Conservation (phyloP, 1,284 basidiomycete species). For the Pascua sp. region DNA sequence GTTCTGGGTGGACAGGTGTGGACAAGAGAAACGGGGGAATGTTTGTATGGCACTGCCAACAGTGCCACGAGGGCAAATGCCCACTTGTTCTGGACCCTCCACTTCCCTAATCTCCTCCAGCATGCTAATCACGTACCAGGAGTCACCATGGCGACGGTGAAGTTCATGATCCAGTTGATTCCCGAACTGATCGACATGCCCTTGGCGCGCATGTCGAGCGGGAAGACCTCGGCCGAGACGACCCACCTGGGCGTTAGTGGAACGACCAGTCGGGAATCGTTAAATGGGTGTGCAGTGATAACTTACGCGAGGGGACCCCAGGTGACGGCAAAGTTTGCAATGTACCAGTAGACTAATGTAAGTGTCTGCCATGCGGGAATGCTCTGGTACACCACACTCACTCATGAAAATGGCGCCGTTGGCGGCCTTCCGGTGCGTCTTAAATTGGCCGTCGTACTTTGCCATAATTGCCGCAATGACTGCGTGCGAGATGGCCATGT, state of each 20-base stretch:
- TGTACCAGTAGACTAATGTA: conserved; percentile 37
- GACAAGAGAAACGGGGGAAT: too few relatives aligned
- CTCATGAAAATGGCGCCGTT: conserved; percentile 20
- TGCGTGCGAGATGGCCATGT: conserved; percentile 47
- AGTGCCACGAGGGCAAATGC: too few relatives aligned
- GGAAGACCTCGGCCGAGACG: conserved; percentile 47
- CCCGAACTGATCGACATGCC: conserved; percentile 44
- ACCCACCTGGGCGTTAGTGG: conserved; percentile 26
- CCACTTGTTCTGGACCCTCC: neutral
- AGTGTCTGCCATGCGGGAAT: neutral
- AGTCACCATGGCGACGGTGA: conserved; percentile 42
- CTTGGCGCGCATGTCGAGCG: conserved; percentile 47
- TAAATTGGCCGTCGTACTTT: conserved; percentile 10
- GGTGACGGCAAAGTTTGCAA: conserved; percentile 43
- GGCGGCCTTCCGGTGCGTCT: conserved; percentile 12
- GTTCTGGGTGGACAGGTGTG: too few relatives aligned
- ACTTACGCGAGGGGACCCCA: conserved; percentile 44
- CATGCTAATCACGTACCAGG: neutral
- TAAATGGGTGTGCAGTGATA: too few relatives aligned
- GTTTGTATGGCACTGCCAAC: too few relatives aligned
- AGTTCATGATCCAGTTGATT: conserved; percentile 45
- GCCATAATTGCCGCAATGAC: conserved; percentile 41
- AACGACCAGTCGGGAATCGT: too few relatives aligned
- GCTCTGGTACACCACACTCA: neutral
- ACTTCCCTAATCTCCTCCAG: too few relatives aligned